Conservation (phyloP, 768 basidiomycete genomes). For the Lactifluus rugatus region DNA sequence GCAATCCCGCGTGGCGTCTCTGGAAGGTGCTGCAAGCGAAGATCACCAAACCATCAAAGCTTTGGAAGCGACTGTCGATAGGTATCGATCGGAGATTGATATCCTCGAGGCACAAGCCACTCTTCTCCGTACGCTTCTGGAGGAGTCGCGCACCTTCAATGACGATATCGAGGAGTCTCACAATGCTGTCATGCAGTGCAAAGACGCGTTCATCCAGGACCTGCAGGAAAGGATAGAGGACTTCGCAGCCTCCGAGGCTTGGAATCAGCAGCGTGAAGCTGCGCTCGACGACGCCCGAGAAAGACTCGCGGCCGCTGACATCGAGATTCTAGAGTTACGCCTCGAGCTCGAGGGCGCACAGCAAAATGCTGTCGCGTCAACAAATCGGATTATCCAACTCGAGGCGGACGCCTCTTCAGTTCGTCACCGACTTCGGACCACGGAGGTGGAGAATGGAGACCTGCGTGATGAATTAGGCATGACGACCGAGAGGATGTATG, state of each 20-base stretch:
- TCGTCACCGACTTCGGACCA: constrained; percentile 5
- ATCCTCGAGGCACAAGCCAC: constrained; percentile 7
- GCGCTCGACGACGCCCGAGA: constrained; percentile 10
- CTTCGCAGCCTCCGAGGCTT: background rate
- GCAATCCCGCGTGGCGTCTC: constrained; percentile 1
- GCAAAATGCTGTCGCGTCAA: constrained; percentile 15
- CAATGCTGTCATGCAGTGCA: constrained; percentile 11
- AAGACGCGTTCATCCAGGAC: constrained; percentile 18
- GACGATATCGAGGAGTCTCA: constrained; percentile 16
- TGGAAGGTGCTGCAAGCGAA: constrained; percentile 2
- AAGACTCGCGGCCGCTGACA: constrained; percentile 13
- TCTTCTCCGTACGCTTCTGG: constrained; percentile 11
- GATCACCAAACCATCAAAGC: constrained; percentile 3
- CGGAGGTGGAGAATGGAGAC: constrained; percentile 10
- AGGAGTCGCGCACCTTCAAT: constrained; percentile 13
- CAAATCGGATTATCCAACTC: constrained; percentile 20
- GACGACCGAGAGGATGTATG: background rate
- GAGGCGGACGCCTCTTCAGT: constrained; percentile 9
- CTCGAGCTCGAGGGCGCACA: constrained; percentile 17
- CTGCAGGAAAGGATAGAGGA: constrained; percentile 13
- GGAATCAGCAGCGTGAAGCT: constrained; percentile 6
- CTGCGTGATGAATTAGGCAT: constrained; percentile 9
- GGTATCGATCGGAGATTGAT: constrained; percentile 2
- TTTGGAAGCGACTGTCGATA: constrained; percentile 3
- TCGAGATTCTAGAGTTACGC: constrained; percentile 17